Percentiles rank a stretch among this genome's conserved stretches.
Conservation (phyloP, 2,329 filamentous ascomycete species). For the Neofusicoccum umdonicola region DNA sequence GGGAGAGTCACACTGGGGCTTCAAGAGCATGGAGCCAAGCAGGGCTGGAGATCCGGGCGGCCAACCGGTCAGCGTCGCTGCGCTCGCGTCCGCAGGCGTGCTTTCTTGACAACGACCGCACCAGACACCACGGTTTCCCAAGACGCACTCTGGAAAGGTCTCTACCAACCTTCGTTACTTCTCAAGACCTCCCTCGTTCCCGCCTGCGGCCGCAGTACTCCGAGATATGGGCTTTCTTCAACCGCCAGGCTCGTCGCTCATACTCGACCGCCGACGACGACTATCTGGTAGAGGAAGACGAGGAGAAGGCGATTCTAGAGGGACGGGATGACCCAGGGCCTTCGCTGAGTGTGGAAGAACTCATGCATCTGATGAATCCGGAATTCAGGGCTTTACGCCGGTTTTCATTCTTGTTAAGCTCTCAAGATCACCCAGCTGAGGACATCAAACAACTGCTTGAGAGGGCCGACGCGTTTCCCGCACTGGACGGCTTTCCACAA, state of each 20-base stretch:
- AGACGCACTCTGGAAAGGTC: neutral
- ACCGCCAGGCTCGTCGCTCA: neutral
- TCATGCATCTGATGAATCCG: neutral
- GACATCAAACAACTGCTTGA: neutral
- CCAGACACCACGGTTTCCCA: neutral
- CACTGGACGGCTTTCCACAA: neutral
- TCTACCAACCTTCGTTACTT: neutral
- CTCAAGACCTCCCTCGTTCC: neutral
- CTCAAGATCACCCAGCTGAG: neutral
- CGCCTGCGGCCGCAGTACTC: neutral
- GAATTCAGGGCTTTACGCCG: neutral
- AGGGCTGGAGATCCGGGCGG: too few species aligned
- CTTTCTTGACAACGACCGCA: neutral
- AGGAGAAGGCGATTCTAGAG: neutral
- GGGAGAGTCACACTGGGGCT: neutral
- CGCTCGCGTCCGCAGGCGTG: neutral
- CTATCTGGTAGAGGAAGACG: conserved; percentile 10
- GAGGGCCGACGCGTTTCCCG: neutral
- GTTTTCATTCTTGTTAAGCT: neutral
- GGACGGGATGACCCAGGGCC: neutral
- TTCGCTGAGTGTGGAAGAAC: neutral
- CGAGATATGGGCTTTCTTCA: neutral
- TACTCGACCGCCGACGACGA: conserved; percentile 1
- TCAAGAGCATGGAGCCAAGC: neutral
- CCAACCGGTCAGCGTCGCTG: neutral